Evolutionary conservation across 2,329 filamentous ascomycete species (phyloP).

Genomic region (Ceratocystis papillata): DNA sequence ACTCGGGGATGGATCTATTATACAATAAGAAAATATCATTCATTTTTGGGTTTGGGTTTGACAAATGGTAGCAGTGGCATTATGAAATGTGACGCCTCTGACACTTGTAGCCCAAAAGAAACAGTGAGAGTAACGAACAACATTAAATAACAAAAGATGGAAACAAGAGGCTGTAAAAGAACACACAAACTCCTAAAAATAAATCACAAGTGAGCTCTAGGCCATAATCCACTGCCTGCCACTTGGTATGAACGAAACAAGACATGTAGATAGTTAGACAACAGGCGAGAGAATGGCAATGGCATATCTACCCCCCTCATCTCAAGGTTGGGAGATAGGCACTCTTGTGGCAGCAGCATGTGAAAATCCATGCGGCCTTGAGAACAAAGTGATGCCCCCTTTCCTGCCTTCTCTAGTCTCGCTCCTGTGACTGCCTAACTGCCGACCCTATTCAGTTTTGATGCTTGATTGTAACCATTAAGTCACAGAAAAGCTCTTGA

Average conservation of each 20-base stretch:
- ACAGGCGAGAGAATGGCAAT: neutral
- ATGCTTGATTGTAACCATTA: neutral
- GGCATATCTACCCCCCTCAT: neutral
- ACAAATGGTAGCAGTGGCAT: constrained; percentile 2
- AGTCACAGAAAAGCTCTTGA: neutral
- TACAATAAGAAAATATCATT: constrained; percentile 2
- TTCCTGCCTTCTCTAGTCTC: neutral
- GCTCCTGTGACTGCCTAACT: neutral
- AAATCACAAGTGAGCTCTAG: constrained; percentile 18
- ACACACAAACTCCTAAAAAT: constrained; percentile 19
- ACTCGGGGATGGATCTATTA: constrained; percentile 21
- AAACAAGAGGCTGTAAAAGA: constrained; percentile 17
- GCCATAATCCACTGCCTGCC: neutral
- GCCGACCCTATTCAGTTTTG: neutral
- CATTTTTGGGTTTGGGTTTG: neutral
- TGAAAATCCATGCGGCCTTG: neutral
- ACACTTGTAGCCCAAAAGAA: constrained; percentile 11
- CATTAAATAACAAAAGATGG: constrained; percentile 23
- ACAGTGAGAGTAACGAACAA: constrained; percentile 8
- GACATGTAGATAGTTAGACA: neutral
- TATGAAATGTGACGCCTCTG: neutral
- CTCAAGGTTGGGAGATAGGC: neutral
- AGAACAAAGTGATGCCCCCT: neutral
- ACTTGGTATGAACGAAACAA: constrained; percentile 6
- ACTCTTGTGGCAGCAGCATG: neutral